Evolutionary conservation across 2,329 filamentous ascomycete genomes (phyloP), one percentile per base, ranked within the genome.

Genomic region (Periconia sp.): DNA sequence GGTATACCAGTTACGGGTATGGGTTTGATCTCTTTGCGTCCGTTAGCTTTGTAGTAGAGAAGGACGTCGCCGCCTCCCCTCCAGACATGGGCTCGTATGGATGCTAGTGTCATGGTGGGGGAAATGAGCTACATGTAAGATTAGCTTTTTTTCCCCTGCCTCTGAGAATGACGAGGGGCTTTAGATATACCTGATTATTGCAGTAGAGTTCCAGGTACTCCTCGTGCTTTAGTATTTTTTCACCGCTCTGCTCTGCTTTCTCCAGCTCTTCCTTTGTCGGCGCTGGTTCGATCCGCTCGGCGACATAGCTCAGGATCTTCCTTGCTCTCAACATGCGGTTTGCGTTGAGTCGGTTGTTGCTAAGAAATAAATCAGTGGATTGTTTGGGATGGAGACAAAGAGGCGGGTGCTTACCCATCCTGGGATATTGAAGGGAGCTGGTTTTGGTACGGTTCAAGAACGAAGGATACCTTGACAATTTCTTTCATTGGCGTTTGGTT

Each of bases 181-280:
- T 23, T 35, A 45, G 41, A 77, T 85, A 69, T 76, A 94, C 92
- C 81, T 92, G 90, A 50, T 92, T 90, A 69, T 97, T 92, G 74
- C 94, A 97, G 72, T 96, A 96, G 47, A 99, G 78, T 71, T 99
- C 94, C 31, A 99, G 78, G 75, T 97, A 97, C 68, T 97, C 91
- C 70, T 97, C 93, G 1, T 93, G 90, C 65, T 84, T 87, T 68
- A 95, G 76, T 2, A 50, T 54, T 3, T 46, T 6, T 1, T 47
- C 58, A 3, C 52, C 41, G 15, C 55, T 49, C 30, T 56, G 57
- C 17, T 52, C 49, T 33, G 33, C 79, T 49, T 85, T 78, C 10
- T 82, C 77, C 14, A 31, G 6, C 47, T 86, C 83, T 3, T 81
- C 77, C 49, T 85, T 81, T 47, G 86, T 81, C 0, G 82, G 77